A percentile compares a stretch with the other conserved stretches of the same genome.
phyloP scores from a whole-genome alignment of 225 moss, liverwort and hornwort genomes.

The Ulota crispa region DNA sequence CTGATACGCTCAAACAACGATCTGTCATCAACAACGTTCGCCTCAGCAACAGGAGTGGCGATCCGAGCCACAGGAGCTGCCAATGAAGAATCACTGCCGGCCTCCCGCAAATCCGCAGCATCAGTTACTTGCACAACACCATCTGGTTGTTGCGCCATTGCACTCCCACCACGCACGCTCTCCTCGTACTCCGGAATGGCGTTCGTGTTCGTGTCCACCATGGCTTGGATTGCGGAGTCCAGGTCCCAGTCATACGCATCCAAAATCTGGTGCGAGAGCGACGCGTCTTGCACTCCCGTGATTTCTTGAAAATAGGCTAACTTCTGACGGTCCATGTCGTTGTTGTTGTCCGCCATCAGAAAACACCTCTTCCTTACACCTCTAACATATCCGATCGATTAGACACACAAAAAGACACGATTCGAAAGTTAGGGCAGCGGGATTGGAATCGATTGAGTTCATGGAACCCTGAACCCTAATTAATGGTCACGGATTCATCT shows the following conservation, averaged over 20 bases:
- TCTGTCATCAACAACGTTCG: slow-evolving; percentile 17
- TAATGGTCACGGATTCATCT: background rate
- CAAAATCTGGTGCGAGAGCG: slow-evolving; percentile 70
- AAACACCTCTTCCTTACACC: background rate
- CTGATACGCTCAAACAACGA: slow-evolving; percentile 44
- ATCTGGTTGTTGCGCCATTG: slow-evolving; percentile 1
- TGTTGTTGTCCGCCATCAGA: slow-evolving; percentile 37
- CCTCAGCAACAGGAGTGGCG: background rate
- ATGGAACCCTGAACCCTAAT: slow-evolving; percentile 14
- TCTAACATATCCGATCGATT: background rate
- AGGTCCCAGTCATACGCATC: slow-evolving; percentile 88
- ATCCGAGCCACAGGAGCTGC: background rate
- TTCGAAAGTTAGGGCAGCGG: background rate
- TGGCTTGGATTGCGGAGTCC: slow-evolving; percentile 72
- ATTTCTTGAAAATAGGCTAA: slow-evolving; percentile 77
- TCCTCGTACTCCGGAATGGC: slow-evolving; percentile 45
- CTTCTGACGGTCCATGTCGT: slow-evolving; percentile 36
- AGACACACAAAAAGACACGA: background rate
- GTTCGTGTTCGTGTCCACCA: slow-evolving; percentile 58
- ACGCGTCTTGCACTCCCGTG: slow-evolving; percentile 66
- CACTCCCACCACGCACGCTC: slow-evolving; percentile 28
- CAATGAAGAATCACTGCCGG: background rate
- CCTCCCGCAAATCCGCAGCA: slow-evolving; percentile 1
- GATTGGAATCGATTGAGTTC: background rate
- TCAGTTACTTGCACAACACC: background rate